Base-by-base conservation (phyloP, 768 basidiomycete species). In the Xerocomus spinulosus region DNA sequence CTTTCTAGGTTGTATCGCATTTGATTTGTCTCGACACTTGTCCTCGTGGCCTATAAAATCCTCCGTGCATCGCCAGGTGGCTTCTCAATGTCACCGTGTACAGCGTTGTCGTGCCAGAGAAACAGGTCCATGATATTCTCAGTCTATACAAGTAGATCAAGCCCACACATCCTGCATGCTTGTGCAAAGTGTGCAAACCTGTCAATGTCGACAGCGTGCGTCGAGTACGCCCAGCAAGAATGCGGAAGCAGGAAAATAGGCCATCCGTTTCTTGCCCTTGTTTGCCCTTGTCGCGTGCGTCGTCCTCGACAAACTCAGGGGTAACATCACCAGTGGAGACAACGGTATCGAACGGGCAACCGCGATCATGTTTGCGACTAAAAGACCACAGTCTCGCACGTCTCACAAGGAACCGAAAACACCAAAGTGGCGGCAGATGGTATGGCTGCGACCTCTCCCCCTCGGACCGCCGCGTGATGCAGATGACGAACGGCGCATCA, bases 341-440 rank as follows among this genome's bases (percentile, higher is more conserved):
- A 28, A 10, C n/a, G n/a, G n/a, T n/a, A n/a, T n/a, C n/a, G 26
- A 5, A n/a, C 70, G 75, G 2, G 63, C 74, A 3, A 72, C 73
- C 3, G 74, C 78, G 3, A 70, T 75, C 36, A 66, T 75, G 54
- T 80, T 77, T 58, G 75, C 77, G 2, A 70, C 73, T 14, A 76
- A 81, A 55, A 79, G 78, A n/a, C 46, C 26, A 77, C 78, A 5
- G 71, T 78, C 44, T 69, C 76, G n/a, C 8, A 74, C 61, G 72
- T 83, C 1, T 73, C 77, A 1, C 68, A 78, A 51, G 83, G 83
- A 59, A 68, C 75, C 50, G 67, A 73, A 37, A 81, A 28, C 52
- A 78, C 78, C 2, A 68, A 78, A 43, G 68, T 70, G 39, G 73
- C 73, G 12, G 78, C 80, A 57, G 67, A 63, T 20, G 60, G 69